Conservation (phyloP, 2,329 filamentous ascomycete genomes). For the Fusarium dimerum region DNA sequence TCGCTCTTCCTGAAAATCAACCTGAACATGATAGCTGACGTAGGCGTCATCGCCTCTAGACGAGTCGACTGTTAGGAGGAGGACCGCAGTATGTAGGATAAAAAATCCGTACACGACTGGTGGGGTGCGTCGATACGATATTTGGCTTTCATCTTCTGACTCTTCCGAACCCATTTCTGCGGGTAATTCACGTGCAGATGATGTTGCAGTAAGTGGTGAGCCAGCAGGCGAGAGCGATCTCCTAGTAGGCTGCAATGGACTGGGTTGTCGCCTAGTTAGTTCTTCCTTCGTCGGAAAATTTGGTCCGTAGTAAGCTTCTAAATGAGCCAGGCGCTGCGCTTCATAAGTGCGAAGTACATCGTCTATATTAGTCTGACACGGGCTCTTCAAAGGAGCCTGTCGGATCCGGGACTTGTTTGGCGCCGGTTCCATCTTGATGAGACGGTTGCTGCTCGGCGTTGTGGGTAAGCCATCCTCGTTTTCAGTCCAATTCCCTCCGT, state of each 20-base stretch:
- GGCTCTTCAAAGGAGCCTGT: neutral
- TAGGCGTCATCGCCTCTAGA: slow-evolving; percentile 36
- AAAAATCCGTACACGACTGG: slow-evolving; percentile 48
- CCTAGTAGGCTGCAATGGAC: neutral
- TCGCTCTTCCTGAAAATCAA: slow-evolving; percentile 39
- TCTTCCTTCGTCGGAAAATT: neutral
- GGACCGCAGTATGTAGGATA: slow-evolving; percentile 40
- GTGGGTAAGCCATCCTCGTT: slow-evolving; percentile 12
- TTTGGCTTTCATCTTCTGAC: slow-evolving; percentile 8
- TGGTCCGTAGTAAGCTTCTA: neutral
- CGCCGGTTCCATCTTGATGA: slow-evolving; percentile 13
- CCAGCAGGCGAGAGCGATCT: neutral
- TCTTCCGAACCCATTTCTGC: neutral
- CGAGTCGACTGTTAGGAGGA: slow-evolving; percentile 43
- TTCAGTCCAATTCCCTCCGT: neutral
- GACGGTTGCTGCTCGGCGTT: slow-evolving; percentile 1
- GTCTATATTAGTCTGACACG: slow-evolving; percentile 4
- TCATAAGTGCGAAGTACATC: slow-evolving; percentile 7
- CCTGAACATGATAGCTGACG: slow-evolving; percentile 45
- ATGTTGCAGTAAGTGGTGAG: neutral
- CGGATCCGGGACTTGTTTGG: slow-evolving; percentile 10
- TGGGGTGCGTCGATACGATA: slow-evolving; percentile 32
- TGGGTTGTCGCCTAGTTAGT: neutral
- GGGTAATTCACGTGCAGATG: slow-evolving; percentile 1
- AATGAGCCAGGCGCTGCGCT: neutral